These are phyloP conservation scores for Clitocybe nebularis DNA, from an alignment of 1,284 basidiomycete genomes.

Conservation along the genomic window DNA sequence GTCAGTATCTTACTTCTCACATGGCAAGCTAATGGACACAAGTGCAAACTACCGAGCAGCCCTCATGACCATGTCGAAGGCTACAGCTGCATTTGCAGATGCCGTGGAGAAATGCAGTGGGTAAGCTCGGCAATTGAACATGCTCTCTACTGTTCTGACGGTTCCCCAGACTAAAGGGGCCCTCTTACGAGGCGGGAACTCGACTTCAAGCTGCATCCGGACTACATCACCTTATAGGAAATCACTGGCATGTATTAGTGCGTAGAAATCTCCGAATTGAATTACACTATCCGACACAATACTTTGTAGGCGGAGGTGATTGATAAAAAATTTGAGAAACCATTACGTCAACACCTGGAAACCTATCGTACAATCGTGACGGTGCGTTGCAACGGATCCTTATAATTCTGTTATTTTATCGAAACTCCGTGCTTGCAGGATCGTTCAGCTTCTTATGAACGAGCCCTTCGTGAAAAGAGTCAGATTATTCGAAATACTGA, in stretches of 20 bases:
- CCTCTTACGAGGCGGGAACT: conserved; percentile 74
- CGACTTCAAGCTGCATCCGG: conserved; percentile 83
- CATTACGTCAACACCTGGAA: conserved; percentile 80
- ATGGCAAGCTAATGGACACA: conserved; percentile 66
- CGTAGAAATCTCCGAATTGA: conserved; percentile 20
- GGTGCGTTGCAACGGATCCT: conserved; percentile 38
- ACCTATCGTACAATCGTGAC: conserved; percentile 73
- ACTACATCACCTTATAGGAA: conserved; percentile 87
- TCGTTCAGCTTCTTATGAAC: conserved; percentile 78
- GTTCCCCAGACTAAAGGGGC: conserved; percentile 63
- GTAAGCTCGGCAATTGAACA: conserved; percentile 37
- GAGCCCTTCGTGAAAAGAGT: conserved; percentile 76
- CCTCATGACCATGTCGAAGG: conserved; percentile 79
- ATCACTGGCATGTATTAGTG: conserved; percentile 89
- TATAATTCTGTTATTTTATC: conserved; percentile 6
- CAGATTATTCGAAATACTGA: conserved; percentile 88
- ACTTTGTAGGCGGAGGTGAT: conserved; percentile 76
- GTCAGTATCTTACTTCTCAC: conserved; percentile 11
- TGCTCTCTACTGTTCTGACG: conserved; percentile 1
- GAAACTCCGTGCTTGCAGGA: conserved; percentile 44
- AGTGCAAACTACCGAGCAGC: conserved; percentile 84
- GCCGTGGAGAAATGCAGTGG: conserved; percentile 81
- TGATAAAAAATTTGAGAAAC: conserved; percentile 89
- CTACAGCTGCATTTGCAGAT: conserved; percentile 83
- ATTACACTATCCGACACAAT: background rate